Evolutionary conservation across 2,329 filamentous ascomycete species (phyloP).

Genomic region (Neonectria magnoliae): DNA sequence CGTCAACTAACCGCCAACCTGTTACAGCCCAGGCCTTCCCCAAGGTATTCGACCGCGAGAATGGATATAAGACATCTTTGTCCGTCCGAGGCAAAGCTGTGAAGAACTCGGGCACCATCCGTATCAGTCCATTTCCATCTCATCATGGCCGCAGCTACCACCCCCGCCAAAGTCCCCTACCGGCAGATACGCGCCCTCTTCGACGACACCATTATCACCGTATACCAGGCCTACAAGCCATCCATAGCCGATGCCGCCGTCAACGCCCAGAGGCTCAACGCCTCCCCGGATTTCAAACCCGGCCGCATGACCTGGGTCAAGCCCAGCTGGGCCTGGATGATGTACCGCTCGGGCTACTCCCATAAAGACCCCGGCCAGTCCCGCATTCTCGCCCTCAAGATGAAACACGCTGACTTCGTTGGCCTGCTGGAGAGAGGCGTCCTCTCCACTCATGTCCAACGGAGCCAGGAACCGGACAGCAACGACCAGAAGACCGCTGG

Average conservation of each 20-base stretch:
- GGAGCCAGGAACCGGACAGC: background rate
- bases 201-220: conserved; percentile 62
- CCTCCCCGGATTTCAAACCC: conserved; percentile 62
- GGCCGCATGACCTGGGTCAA: conserved; percentile 73
- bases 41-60: no score
- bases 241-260: conserved; percentile 65
- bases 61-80: no score
- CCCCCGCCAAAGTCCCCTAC: conserved; percentile 43
- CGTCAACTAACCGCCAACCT: background rate
- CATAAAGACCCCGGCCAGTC: conserved; percentile 65
- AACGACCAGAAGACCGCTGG: background rate
- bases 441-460: conserved; percentile 44
- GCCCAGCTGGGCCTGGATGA: conserved; percentile 71
- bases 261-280: conserved; percentile 59
- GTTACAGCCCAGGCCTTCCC: no score
- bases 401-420: conserved; percentile 62
- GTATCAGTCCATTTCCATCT: background rate
- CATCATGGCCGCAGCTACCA: conserved; percentile 31
- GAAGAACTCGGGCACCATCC: background rate
- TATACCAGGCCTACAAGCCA: conserved; percentile 69
- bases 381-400: conserved; percentile 66
- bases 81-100: background rate
- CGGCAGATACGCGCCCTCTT: conserved; percentile 64
- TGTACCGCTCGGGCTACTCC: conserved; percentile 70
- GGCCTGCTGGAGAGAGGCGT: conserved; percentile 53